Base-by-base conservation (phyloP, 305 asterid species). In the Fraxinus platypoda region DNA sequence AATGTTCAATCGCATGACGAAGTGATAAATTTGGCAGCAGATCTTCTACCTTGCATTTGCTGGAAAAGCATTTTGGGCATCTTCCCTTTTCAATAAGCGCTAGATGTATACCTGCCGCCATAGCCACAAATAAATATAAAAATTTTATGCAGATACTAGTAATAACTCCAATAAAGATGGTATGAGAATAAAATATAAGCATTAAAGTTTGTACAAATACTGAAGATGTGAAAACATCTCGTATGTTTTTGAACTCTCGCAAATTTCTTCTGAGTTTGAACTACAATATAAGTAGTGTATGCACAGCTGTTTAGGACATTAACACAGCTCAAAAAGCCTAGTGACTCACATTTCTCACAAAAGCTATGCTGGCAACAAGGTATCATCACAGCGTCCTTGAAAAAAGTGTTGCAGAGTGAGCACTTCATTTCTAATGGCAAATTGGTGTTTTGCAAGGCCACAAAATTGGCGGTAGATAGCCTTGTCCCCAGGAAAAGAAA, bases 321-420 rank as follows among this genome's bases (percentile, higher is more conserved):
- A 82, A 78, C 76, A 46, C 35, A 59, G 85, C 81, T 78, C 4
- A 86, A 78, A 82, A 46, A 46, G 19, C 57, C 57, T 46, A 13
- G 21, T 81, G 83, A 91, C 99, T 91, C 89, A 95, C 99, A 95
- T 84, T 88, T 89, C 75, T 91, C 90, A 76, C 99, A 95, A 85
- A 95, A 95, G 87, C 99, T 95, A 86, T 92, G 95, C 88, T 95
- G 98, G 87, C 99, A 95, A 88, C 99, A 95, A 37, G 97, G 99
- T 83, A 95, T 94, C 98, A 95, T 91, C 85, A 94, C 95, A 85
- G 98, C 98, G 76, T 95, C 92, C 93, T 88, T 91, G 88, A 92
- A 90, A 89, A 90, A 89, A 81, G 89, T 85, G 83, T 84, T 85
- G 94, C 99, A 95, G 76, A 94, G 87, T 43, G 90, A 74, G 85